Evolutionary conservation across 768 basidiomycete species (phyloP).

Genomic region (Lentinula raphanica): DNA sequence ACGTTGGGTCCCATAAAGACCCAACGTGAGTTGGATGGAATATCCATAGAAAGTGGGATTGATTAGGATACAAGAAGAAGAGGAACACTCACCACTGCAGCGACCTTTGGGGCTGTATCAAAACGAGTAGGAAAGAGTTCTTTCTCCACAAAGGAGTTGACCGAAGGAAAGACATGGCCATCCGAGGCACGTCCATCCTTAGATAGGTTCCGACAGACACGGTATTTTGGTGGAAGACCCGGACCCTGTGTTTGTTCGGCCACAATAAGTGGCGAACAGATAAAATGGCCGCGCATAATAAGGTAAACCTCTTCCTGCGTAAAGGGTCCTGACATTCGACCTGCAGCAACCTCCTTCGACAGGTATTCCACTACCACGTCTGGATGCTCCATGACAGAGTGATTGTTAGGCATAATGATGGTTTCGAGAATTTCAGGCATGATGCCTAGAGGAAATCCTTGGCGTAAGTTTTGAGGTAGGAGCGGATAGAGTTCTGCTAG

Average conservation of each 20-base stretch:
- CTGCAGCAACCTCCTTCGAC: background rate
- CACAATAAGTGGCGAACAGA: conserved; percentile 8
- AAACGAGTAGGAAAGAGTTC: background rate
- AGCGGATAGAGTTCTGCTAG: conserved; percentile 22
- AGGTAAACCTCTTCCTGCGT: background rate
- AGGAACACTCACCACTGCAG: background rate
- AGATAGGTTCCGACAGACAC: conserved; percentile 10
- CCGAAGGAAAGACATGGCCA: background rate
- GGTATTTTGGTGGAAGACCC: background rate
- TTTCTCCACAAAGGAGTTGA: background rate
- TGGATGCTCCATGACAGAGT: conserved; percentile 1
- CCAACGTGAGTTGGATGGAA: background rate
- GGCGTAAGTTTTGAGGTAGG: conserved; percentile 22
- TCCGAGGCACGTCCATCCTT: background rate
- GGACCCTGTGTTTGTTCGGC: conserved; percentile 5
- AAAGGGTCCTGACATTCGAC: too few relatives aligned
- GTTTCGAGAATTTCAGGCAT: conserved; percentile 17
- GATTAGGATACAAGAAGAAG: background rate
- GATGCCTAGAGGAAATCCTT: conserved; percentile 28
- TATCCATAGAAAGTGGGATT: background rate
- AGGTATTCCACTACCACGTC: background rate
- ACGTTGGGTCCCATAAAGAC: too few relatives aligned
- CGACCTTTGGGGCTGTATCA: background rate
- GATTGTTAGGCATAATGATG: conserved; percentile 12
- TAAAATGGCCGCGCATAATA: conserved; percentile 7